Evolutionary conservation across 768 basidiomycete species (phyloP).

Genomic region (Artomyces pyxidatus): DNA sequence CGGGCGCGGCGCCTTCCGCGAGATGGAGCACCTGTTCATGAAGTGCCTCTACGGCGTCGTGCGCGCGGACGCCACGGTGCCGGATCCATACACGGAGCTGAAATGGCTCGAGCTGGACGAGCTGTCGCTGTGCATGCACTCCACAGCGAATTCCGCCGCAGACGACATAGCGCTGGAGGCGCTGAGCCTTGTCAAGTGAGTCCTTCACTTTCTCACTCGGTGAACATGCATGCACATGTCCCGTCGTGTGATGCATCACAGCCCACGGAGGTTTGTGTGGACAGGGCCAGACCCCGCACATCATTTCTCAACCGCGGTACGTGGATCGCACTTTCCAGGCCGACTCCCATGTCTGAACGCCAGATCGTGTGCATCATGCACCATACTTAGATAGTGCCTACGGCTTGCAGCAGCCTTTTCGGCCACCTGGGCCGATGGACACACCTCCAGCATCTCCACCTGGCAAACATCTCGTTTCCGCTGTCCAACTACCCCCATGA

Average conservation of each 20-base stretch:
- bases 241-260: conserved; percentile 18
- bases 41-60: conserved; percentile 1
- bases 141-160: conserved; percentile 26
- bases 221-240: background rate
- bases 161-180: conserved; percentile 23
- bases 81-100: background rate
- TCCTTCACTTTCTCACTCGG: background rate
- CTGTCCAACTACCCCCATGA: conserved; percentile 8
- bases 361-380: background rate
- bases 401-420: conserved; percentile 32
- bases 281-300: conserved; percentile 54
- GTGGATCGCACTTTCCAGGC: conserved; percentile 15
- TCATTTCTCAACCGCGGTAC: conserved; percentile 53
- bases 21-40: conserved; percentile 5
- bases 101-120: conserved; percentile 19
- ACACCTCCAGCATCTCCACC: conserved; percentile 35
- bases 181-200: conserved; percentile 31
- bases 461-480: conserved; percentile 40
- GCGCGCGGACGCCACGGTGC: background rate
- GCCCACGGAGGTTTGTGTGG: conserved; percentile 45
- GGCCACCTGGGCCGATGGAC: conserved; percentile 33
- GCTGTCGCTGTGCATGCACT: conserved; percentile 32
- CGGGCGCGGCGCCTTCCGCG: conserved; percentile 10
- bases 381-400: conserved; percentile 34
- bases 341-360: background rate